phyloP scores from a whole-genome alignment of 768 basidiomycete species.

The Dentipellis sp. region DNA sequence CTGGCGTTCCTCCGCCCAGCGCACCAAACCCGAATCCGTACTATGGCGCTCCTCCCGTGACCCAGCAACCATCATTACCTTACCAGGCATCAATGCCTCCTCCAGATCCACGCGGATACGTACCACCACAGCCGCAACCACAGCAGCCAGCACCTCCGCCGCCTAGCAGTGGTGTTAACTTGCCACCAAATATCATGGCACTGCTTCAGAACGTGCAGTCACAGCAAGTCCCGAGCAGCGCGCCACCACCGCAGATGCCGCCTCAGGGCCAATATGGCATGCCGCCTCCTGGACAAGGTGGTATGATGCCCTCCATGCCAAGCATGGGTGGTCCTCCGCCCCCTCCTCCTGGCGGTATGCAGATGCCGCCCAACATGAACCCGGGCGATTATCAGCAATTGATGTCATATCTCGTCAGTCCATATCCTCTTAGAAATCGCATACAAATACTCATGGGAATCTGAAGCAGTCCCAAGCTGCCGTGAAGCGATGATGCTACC shows the following conservation, averaged over 20 bases:
- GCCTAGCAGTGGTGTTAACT: background rate
- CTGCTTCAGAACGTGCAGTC: constrained; percentile 9
- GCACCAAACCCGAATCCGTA: constrained; percentile 23
- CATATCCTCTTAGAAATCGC: background rate
- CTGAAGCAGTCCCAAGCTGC: background rate
- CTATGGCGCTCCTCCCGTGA: constrained; percentile 31
- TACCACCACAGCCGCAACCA: constrained; percentile 7
- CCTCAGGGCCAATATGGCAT: constrained; percentile 10
- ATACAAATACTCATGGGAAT: background rate
- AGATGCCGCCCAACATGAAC: no score
- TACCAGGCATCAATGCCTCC: constrained; percentile 6
- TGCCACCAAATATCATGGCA: constrained; percentile 13
- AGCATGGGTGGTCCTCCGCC: constrained; percentile 22
- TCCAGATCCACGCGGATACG: constrained; percentile 9
- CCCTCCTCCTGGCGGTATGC: constrained; percentile 7
- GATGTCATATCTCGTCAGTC: constrained; percentile 59
- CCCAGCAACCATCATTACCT: constrained; percentile 17
- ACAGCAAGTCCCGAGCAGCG: constrained; percentile 15
- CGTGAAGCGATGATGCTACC: background rate
- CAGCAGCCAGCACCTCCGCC: constrained; percentile 7
- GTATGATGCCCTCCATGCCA: constrained; percentile 35
- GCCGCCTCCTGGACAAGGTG: constrained; percentile 32
- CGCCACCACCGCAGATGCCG: constrained; percentile 12
- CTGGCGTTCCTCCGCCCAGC: constrained; percentile 18
- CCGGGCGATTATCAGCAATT: constrained; percentile 38